phyloP scores from a whole-genome alignment of 148 eudicot genomes.

The Talinum fruticosum region DNA sequence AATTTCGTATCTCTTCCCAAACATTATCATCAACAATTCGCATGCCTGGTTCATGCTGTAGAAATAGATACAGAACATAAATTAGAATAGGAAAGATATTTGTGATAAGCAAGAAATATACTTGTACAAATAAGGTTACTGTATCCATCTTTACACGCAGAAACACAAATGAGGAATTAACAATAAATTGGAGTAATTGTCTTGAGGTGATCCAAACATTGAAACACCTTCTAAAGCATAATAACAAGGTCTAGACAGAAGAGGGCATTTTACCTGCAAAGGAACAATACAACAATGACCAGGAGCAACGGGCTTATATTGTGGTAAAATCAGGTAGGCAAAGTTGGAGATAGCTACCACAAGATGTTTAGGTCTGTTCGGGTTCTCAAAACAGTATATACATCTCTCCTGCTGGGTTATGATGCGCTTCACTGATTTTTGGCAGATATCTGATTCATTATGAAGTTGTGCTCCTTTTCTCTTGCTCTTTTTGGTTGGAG shows the following conservation, averaged over 20 bases:
- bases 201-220: neutral
- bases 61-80: neutral
- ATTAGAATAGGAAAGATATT: neutral
- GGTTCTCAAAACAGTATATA: constrained; percentile 86
- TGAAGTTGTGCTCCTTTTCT: constrained; percentile 49
- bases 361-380: constrained; percentile 73
- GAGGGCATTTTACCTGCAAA: constrained; percentile 52
- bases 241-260: neutral
- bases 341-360: constrained; percentile 82
- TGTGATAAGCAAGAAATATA: neutral
- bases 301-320: constrained; percentile 63
- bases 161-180: neutral
- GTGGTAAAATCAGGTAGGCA: constrained; percentile 75
- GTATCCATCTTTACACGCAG: neutral
- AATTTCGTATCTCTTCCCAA: constrained; percentile 93
- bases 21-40: constrained; percentile 80
- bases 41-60: constrained; percentile 86
- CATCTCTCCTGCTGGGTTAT: constrained; percentile 89
- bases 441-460: constrained; percentile 32
- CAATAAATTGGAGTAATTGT: neutral
- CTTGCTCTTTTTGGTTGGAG: constrained; percentile 55
- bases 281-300: constrained; percentile 89
- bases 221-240: neutral
- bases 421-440: constrained; percentile 45
- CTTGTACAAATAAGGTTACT: neutral